These are phyloP conservation scores for Phytophthora palmivora DNA, from an alignment of 352 stramenopile species.

Conservation along the genomic window DNA sequence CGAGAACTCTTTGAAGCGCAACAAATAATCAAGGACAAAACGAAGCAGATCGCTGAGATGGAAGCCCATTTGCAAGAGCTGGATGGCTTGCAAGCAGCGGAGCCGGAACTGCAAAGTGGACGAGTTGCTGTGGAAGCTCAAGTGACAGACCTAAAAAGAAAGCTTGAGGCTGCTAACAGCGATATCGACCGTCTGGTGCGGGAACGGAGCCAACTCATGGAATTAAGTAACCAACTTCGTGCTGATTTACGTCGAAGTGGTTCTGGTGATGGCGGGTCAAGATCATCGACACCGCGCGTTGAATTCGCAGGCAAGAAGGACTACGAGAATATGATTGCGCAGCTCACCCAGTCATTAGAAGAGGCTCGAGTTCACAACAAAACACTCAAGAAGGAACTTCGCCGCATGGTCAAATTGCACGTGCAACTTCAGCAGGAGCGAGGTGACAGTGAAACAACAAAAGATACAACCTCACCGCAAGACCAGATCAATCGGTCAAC, in stretches of 20 bases:
- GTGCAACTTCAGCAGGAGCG: conserved; percentile 42
- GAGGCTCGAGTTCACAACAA: conserved; percentile 78
- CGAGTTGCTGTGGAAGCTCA: conserved; percentile 41
- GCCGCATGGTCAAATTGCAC: conserved; percentile 74
- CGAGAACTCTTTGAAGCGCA: conserved; percentile 56
- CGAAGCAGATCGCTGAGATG: conserved; percentile 50
- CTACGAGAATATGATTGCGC: conserved; percentile 73
- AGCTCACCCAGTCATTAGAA: conserved; percentile 75
- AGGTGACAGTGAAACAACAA: not conserved
- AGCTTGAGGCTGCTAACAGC: conserved; percentile 49
- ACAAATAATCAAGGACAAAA: conserved; percentile 49
- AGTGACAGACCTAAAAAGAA: conserved; percentile 48
- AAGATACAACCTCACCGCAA: not conserved
- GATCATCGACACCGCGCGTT: conserved; percentile 16
- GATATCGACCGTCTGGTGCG: conserved; percentile 74
- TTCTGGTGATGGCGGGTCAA: conserved; percentile 21
- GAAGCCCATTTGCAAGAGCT: conserved; percentile 41
- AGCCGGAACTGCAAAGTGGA: conserved; percentile 23
- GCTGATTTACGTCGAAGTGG: conserved; percentile 61
- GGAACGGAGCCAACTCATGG: conserved; percentile 79
- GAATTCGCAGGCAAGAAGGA: conserved; percentile 75
- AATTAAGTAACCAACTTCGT: conserved; percentile 81
- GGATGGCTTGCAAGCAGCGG: conserved; percentile 7
- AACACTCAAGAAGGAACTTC: conserved; percentile 84
- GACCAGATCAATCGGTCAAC: too few relatives aligned